Conservation (phyloP, 306 rosid species). For the Vigna angularis region DNA sequence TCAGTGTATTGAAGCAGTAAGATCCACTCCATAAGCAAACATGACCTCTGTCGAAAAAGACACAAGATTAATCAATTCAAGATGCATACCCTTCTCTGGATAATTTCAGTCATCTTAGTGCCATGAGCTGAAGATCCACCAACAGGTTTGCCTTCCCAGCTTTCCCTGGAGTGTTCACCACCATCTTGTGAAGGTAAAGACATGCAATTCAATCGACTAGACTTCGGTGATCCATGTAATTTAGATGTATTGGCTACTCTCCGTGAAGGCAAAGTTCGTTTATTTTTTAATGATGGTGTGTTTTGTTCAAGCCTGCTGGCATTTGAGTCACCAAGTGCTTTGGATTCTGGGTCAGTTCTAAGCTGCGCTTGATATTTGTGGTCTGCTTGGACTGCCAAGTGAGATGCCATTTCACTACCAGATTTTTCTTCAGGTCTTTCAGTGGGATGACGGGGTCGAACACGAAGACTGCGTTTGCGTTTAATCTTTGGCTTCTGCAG, state of each 20-base stretch:
- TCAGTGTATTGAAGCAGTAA: constrained; percentile 19
- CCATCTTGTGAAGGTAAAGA: constrained; percentile 67
- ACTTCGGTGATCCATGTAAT: constrained; percentile 74
- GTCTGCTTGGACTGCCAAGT: constrained; percentile 64
- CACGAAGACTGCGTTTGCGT: constrained; percentile 91
- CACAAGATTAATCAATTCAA: constrained; percentile 22
- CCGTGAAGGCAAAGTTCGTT: constrained; percentile 72
- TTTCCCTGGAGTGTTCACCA: constrained; percentile 71
- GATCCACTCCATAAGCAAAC: constrained; percentile 31
- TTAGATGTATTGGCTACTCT: constrained; percentile 69
- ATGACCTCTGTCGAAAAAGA: constrained; percentile 5
- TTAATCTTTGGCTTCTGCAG: constrained; percentile 93
- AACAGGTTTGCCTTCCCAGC: constrained; percentile 71
- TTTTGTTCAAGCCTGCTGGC: constrained; percentile 70
- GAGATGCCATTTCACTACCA: constrained; percentile 68
- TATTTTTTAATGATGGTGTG: constrained; percentile 66
- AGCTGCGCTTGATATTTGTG: constrained; percentile 63
- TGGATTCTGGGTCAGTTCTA: constrained; percentile 67
- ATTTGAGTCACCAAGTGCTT: constrained; percentile 61
- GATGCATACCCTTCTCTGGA: constrained; percentile 86
- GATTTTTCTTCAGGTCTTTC: constrained; percentile 89
- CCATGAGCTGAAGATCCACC: constrained; percentile 65
- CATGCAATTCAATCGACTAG: constrained; percentile 72
- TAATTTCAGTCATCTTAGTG: constrained; percentile 78
- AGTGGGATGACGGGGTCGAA: constrained; percentile 81